phyloP scores from a whole-genome alignment of 257 asterid species.

The Datura wrightii region DNA sequence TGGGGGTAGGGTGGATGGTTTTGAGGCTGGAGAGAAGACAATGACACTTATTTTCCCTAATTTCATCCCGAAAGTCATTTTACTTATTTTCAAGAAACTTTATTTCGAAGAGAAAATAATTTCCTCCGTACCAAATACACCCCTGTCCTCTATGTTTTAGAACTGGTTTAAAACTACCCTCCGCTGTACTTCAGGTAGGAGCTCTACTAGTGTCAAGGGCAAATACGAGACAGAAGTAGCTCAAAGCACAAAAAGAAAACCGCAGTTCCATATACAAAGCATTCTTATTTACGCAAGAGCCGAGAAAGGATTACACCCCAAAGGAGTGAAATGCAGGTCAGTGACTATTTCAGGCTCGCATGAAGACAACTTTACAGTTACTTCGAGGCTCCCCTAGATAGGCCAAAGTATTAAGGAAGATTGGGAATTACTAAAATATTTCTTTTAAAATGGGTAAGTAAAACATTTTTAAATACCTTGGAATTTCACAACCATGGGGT shows the following conservation, averaged over 20 bases:
- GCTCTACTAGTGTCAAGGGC: neutral
- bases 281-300: neutral
- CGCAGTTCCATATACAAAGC: neutral
- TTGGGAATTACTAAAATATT: neutral
- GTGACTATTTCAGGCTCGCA: neutral
- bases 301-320: neutral
- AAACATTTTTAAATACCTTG: conserved; percentile 54
- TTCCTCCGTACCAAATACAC: too few species aligned
- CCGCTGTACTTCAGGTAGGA: neutral
- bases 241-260: neutral
- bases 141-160: neutral
- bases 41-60: too few species aligned
- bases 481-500: conserved; percentile 72
- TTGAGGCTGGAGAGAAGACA: too few species aligned
- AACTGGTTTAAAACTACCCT: neutral
- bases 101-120: too few species aligned
- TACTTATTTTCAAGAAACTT: too few species aligned
- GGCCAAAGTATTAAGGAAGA: neutral
- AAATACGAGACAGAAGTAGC: neutral
- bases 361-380: too few species aligned
- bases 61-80: too few species aligned
- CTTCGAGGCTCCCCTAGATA: neutral
- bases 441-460: neutral
- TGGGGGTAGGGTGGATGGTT: too few species aligned
- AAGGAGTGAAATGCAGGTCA: neutral